Evolutionary conservation across 768 basidiomycete species (phyloP), one percentile per base, ranked within the genome.

Genomic region (Phallus indusiatus): DNA sequence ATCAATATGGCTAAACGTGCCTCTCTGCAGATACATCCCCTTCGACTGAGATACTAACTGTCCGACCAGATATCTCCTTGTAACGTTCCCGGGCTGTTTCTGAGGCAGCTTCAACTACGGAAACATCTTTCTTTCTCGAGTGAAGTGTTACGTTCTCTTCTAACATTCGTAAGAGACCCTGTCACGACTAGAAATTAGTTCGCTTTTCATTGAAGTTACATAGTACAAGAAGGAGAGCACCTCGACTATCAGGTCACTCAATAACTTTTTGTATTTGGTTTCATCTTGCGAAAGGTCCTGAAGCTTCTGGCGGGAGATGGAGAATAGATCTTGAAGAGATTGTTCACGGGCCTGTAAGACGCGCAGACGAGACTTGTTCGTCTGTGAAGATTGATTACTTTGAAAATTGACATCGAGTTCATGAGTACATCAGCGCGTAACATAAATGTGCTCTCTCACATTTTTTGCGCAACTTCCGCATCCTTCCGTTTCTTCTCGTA

Each of bases 401-500:
- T 65, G 34, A 34, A 55, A 61, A 37, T 52, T 48, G 58, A 58
- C 54, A 18, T 54, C 59, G 36, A 34, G 60, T 22, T 49, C 22
- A 55, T 47, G 1, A 48, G 20, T 46, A 18, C 14, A 47, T 21
- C 9, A 54, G 53, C 36, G 33, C 21, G 18, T 42, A 9, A 34
- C 56, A 36, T 21, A 46, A 47, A 20, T 21, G 48, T 10, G 49
- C 22, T 62, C 18, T 74, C 85, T 60, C 67, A 95, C 95, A 99
- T 98, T 80, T 96, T 98, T 79, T 94, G 92, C 37, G 93, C 83
- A 17, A 92, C 86, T 69, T 98, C 92, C 12, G 84, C 87, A 59
- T 88, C 89, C 73, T 99, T 99, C 67, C 82, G 82, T 76, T 92
- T 97, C 84, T 96, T 95, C 74, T 97, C 95, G 69, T 85, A 93